These are phyloP conservation scores for Leccinum truebloodii DNA, from an alignment of 768 basidiomycete genomes.

Conservation along the genomic window DNA sequence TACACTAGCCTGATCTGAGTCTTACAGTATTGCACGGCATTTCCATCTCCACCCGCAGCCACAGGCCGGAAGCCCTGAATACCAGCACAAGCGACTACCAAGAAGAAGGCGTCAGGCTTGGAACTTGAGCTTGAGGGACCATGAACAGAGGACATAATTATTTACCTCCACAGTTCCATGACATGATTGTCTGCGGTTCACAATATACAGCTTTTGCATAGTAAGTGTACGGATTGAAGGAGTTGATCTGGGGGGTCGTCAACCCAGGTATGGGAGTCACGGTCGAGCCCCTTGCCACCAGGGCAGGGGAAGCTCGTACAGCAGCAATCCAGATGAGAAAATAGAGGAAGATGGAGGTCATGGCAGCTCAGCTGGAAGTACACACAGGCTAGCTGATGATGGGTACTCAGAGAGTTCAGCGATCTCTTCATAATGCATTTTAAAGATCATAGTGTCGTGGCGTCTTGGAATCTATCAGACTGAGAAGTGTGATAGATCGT, in stretches of 20 bases:
- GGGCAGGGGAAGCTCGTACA: slow-evolving; percentile 19
- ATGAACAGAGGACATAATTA: neutral
- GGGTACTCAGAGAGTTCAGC: neutral
- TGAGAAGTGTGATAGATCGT: neutral
- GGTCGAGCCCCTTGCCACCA: slow-evolving; percentile 25
- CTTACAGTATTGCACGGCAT: slow-evolving; percentile 42
- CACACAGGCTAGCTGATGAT: neutral
- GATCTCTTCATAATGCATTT: neutral
- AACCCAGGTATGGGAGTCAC: slow-evolving; percentile 36
- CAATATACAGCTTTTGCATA: slow-evolving; percentile 55
- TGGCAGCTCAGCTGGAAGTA: neutral
- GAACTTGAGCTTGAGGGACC: too few species aligned
- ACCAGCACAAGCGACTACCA: slow-evolving; percentile 41
- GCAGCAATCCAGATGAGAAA: slow-evolving; percentile 10
- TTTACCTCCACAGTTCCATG: slow-evolving; percentile 56
- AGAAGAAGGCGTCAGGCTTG: neutral
- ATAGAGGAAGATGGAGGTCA: slow-evolving; percentile 9
- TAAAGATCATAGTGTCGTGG: neutral
- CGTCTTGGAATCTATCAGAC: neutral
- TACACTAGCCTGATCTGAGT: neutral
- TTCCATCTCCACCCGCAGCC: slow-evolving; percentile 47
- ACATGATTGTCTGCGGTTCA: slow-evolving; percentile 34
- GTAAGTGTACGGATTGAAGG: slow-evolving; percentile 47
- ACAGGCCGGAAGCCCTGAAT: slow-evolving; percentile 44
- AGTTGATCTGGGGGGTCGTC: slow-evolving; percentile 38